phyloP scores from a whole-genome alignment of 2,329 filamentous ascomycete genomes.

The Tolypocladium capitatum region DNA sequence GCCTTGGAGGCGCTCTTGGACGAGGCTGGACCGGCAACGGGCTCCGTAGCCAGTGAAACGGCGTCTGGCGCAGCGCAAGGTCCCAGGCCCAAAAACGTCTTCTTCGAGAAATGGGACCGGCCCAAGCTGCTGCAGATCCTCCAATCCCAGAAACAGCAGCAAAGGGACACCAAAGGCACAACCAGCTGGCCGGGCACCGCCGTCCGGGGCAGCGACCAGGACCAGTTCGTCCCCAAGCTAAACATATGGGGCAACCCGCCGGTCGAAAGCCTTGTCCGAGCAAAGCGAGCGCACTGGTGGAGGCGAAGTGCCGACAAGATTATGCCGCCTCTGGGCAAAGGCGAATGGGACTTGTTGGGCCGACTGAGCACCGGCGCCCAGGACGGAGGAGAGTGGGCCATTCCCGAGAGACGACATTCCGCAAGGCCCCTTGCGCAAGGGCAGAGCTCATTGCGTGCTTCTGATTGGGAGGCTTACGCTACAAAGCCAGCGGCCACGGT shows the following conservation, averaged over 20 bases:
- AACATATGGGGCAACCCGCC: constrained; percentile 38
- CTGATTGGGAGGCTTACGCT: constrained; percentile 32
- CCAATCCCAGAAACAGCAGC: constrained; percentile 25
- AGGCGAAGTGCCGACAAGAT: constrained; percentile 28
- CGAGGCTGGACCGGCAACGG: not conserved
- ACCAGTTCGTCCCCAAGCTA: constrained; percentile 21
- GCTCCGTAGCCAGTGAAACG: not conserved
- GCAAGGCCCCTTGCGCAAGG: constrained; percentile 4
- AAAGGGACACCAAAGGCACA: constrained; percentile 10
- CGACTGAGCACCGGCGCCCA: constrained; percentile 30
- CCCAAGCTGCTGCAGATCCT: constrained; percentile 29
- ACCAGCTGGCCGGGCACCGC: constrained; percentile 12
- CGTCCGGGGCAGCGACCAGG: constrained; percentile 21
- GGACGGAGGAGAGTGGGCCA: constrained; percentile 18
- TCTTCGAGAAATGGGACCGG: constrained; percentile 37
- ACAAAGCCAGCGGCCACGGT: constrained; percentile 22
- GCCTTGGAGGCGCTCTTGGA: constrained; percentile 23
- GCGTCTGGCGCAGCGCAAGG: not conserved
- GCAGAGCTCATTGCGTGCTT: constrained; percentile 4
- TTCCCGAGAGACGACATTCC: constrained; percentile 19
- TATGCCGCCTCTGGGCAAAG: constrained; percentile 37
- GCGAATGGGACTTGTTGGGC: constrained; percentile 44
- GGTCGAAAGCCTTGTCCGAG: constrained; percentile 22
- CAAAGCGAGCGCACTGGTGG: constrained; percentile 36
- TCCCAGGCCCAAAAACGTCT: constrained; percentile 8